Percentiles rank a stretch among this genome's conserved stretches.
Conservation (phyloP, 306 rosid genomes). For the Castanopsis chinensis region DNA sequence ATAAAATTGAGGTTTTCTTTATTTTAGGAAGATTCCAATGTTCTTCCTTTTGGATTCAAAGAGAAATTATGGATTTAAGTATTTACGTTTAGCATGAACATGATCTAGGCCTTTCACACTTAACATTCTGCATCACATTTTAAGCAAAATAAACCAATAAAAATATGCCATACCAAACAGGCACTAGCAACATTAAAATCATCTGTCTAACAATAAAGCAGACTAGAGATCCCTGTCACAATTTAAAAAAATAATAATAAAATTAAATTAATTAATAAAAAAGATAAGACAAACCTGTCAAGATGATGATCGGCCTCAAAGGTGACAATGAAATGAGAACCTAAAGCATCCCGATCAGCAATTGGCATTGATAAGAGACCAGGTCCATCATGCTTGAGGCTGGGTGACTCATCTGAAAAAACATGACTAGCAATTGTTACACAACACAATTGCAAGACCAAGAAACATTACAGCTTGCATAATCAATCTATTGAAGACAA, state of each 20-base stretch:
- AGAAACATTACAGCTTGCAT: neutral
- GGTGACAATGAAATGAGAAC: conserved; percentile 87
- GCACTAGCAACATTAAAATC: too few relatives aligned
- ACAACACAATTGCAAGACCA: neutral
- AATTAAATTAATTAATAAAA: too few relatives aligned
- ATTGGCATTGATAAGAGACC: conserved; percentile 85
- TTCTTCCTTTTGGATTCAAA: too few relatives aligned
- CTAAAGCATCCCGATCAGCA: conserved; percentile 69
- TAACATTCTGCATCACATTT: too few relatives aligned
- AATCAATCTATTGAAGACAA: neutral
- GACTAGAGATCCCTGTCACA: neutral
- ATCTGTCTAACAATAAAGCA: neutral
- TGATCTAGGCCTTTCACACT: too few relatives aligned
- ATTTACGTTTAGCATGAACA: too few relatives aligned
- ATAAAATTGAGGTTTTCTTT: too few relatives aligned
- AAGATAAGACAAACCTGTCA: conserved; percentile 61
- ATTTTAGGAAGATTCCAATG: too few relatives aligned
- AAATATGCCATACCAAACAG: too few relatives aligned
- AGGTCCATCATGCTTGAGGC: conserved; percentile 70
- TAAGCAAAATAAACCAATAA: too few relatives aligned
- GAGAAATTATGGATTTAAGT: too few relatives aligned
- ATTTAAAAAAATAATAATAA: too few relatives aligned
- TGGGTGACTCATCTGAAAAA: conserved; percentile 76
- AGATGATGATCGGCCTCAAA: conserved; percentile 70
- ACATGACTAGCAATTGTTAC: conserved; percentile 3